Conservation (phyloP, 1,284 basidiomycete genomes). For the Moniliophthora roreri region DNA sequence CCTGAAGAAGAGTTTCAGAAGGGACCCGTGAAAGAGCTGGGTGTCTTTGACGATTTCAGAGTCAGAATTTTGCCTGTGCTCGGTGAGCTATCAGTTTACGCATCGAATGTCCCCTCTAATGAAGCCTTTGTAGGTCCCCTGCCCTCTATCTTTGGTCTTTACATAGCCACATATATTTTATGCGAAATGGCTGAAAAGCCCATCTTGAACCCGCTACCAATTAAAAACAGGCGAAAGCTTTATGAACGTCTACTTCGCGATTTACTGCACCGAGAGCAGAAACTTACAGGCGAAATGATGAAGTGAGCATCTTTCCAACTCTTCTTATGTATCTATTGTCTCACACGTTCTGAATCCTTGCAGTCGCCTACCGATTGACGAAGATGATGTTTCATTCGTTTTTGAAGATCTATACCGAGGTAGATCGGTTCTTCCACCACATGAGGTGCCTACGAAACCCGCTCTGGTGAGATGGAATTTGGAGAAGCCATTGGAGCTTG, state of each 20-base stretch:
- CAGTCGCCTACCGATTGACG: conserved; percentile 76
- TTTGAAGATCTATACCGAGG: conserved; percentile 89
- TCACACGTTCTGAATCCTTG: neutral
- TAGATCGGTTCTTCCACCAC: conserved; percentile 76
- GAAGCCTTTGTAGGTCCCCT: conserved; percentile 56
- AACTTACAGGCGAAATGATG: conserved; percentile 52
- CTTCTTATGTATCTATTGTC: too few species aligned
- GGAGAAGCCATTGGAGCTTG: conserved; percentile 55
- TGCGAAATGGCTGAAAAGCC: conserved; percentile 84
- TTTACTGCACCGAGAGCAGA: conserved; percentile 71
- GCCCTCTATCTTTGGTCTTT: conserved; percentile 86
- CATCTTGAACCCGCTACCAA: conserved; percentile 77
- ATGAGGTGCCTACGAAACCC: conserved; percentile 69
- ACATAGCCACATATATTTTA: conserved; percentile 85
- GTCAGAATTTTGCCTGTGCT: conserved; percentile 89
- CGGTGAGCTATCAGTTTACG: conserved; percentile 38
- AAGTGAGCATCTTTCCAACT: conserved; percentile 42
- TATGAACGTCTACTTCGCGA: conserved; percentile 82
- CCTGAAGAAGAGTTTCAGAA: conserved; percentile 91
- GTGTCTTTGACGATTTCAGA: conserved; percentile 92
- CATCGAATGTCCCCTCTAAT: neutral
- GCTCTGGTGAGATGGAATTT: conserved; percentile 82
- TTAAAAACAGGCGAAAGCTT: conserved; percentile 82
- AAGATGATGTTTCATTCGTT: conserved; percentile 79
- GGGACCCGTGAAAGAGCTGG: conserved; percentile 88